Base-by-base conservation (phyloP, 1,284 basidiomycete genomes). In the Marasmius sp. region DNA sequence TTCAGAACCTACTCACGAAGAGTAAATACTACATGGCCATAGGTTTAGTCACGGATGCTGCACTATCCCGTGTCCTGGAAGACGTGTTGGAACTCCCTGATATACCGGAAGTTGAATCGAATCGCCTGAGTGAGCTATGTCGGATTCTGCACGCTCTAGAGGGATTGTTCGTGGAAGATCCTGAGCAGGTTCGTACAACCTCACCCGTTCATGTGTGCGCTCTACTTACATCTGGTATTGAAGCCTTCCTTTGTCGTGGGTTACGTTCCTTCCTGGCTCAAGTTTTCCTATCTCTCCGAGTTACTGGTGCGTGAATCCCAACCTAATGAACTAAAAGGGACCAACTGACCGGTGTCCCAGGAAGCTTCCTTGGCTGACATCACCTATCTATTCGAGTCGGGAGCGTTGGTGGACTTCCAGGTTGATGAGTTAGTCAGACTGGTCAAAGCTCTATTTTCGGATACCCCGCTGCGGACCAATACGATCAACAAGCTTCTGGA, bases 281-380 rank as follows among this genome's bases (percentile, higher is more conserved):
- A 97, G 73, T 96, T 94, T 74, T 94, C 91, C 20, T 98, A 97
- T 75, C 80, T 97, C 1, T 92, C 92, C 1, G 95, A 97, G 73
- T 80, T 98, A 11, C 74, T 98, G 77, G 94, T 94, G 65, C 61
- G 90, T 81, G 16, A 6, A 33, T 60, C 62, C 10, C 37, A 27
- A 57, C 16, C 43, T 53, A 45, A 63, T 47, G 20, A 47, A 8
- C 16, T 54, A 36, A 37, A 8, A 53, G 34, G 39, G 38, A 16
- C 14, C 51, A 56, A 11, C 51, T 56, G 57, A 61, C 58, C 63
- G 45, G 52, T 34, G 50, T 52, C 71, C 57, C 66, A 94, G 93
- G 92, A 94, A 74, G 95, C 94, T 0, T 94, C 92, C n/a, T 87
- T 98, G 71, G 92, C 88, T 38, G 97, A 99, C 74, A 91, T 99